phyloP scores from a whole-genome alignment of 192 early-diverging fungal genomes.

The Chytriomyces confervae region DNA sequence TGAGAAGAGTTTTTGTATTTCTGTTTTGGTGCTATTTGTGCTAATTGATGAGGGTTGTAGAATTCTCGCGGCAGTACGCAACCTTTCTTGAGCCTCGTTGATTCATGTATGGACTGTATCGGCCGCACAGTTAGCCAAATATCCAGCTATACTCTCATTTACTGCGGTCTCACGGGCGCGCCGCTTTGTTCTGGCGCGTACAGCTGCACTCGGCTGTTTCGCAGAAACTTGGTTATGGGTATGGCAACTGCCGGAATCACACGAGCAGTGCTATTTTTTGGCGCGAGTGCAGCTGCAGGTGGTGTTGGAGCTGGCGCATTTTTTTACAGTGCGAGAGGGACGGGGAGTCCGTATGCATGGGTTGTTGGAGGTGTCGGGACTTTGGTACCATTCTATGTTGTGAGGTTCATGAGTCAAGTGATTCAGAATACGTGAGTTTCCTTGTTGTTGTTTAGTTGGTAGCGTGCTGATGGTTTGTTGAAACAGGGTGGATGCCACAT shows the following conservation, averaged over 20 bases:
- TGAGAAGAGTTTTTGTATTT: background rate
- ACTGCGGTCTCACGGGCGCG: conserved; percentile 73
- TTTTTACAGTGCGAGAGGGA: conserved; percentile 47
- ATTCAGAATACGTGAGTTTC: conserved; percentile 76
- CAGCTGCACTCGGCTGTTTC: conserved; percentile 71
- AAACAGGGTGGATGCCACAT: conserved; percentile 74
- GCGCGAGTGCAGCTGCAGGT: conserved; percentile 62
- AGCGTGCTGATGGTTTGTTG: conserved; percentile 10
- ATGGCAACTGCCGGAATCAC: conserved; percentile 60
- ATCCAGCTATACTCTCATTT: conserved; percentile 69
- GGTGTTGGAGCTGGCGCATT: conserved; percentile 64
- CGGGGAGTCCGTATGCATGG: conserved; percentile 63
- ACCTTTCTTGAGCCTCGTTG: conserved; percentile 27
- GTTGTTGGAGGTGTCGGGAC: conserved; percentile 62
- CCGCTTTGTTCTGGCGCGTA: conserved; percentile 62
- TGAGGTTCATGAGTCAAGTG: conserved; percentile 70
- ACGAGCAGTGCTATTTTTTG: conserved; percentile 63
- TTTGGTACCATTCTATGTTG: conserved; percentile 70
- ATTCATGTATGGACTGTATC: conserved; percentile 29
- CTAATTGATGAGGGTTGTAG: background rate
- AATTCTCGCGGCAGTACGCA: conserved; percentile 27
- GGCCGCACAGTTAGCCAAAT: conserved; percentile 36
- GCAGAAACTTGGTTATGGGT: conserved; percentile 75
- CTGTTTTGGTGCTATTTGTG: background rate
- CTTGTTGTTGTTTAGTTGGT: conserved; percentile 7